phyloP scores from a whole-genome alignment of 2,329 filamentous ascomycete species.

The Pezicula carpinea region DNA sequence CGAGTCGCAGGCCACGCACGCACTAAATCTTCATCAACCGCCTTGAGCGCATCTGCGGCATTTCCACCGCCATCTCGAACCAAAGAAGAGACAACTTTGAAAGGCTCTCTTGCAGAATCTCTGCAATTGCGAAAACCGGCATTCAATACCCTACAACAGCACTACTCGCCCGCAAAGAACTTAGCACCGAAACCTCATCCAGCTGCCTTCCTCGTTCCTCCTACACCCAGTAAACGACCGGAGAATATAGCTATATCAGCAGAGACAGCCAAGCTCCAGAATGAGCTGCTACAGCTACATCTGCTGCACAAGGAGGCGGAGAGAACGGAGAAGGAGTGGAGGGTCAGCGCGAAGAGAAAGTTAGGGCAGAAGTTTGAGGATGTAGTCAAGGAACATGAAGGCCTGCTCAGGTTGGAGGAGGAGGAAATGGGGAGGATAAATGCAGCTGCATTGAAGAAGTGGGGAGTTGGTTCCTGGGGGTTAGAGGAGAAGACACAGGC shows the following conservation, averaged over 20 bases:
- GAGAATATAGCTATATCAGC: slow-evolving; percentile 54
- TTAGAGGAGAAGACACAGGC: slow-evolving; percentile 54
- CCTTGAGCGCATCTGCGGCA: slow-evolving; percentile 13
- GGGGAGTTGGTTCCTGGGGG: slow-evolving; percentile 33
- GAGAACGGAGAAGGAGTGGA: slow-evolving; percentile 44
- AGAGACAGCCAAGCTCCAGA: slow-evolving; percentile 55
- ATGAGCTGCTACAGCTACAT: slow-evolving; percentile 61
- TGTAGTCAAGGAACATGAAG: slow-evolving; percentile 33
- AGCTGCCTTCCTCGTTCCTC: slow-evolving; percentile 51
- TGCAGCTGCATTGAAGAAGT: slow-evolving; percentile 45
- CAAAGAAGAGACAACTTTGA: slow-evolving; percentile 7
- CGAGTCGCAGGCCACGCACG: slow-evolving; percentile 18
- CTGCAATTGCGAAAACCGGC: slow-evolving; percentile 18
- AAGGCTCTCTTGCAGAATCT: slow-evolving; percentile 12
- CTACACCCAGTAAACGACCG: slow-evolving; percentile 57
- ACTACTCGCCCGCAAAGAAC: slow-evolving; percentile 61
- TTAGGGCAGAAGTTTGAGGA: slow-evolving; percentile 42
- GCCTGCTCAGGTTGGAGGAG: slow-evolving; percentile 33
- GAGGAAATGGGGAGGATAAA: slow-evolving; percentile 48
- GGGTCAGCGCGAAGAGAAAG: slow-evolving; percentile 46
- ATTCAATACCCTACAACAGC: slow-evolving; percentile 61
- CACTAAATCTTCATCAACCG: slow-evolving; percentile 22
- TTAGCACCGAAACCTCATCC: slow-evolving; percentile 58
- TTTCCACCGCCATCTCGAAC: slow-evolving; percentile 15
- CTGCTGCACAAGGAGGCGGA: slow-evolving; percentile 54